Evolutionary conservation across 2,329 filamentous ascomycete genomes (phyloP).

Genomic region (Ophiosphaerella narmari): DNA sequence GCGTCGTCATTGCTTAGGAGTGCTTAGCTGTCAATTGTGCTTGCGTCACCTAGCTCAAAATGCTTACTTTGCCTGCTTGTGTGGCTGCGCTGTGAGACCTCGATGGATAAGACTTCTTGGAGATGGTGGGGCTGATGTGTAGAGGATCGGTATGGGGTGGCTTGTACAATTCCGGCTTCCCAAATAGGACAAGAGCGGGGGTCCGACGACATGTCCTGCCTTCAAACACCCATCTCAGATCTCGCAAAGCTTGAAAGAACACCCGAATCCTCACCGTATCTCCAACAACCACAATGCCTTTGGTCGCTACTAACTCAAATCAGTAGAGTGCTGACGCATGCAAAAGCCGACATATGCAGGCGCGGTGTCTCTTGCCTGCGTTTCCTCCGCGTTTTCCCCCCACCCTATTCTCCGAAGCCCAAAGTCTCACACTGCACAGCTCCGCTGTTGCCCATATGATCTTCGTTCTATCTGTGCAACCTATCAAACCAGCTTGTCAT

Average conservation of each 20-base stretch:
- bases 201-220: background rate
- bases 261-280: background rate
- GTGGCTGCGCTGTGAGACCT: too few relatives aligned
- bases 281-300: background rate
- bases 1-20: background rate
- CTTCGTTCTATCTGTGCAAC: background rate
- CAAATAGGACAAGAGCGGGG: too few relatives aligned
- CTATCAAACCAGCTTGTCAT: background rate
- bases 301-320: background rate
- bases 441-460: background rate
- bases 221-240: background rate
- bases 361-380: conserved; percentile 2
- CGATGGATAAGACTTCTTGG: too few relatives aligned
- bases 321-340: conserved; percentile 1
- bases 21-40: background rate
- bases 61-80: too few relatives aligned
- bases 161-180: too few relatives aligned
- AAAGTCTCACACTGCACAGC: conserved; percentile 5
- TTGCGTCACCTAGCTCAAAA: too few relatives aligned
- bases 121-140: too few relatives aligned
- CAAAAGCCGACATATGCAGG: conserved; percentile 8
- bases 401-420: conserved; percentile 23
- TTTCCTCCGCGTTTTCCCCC: conserved; percentile 22
- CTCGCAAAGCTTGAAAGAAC: background rate
- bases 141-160: too few relatives aligned